Base-by-base conservation (phyloP, 805 yeast genomes). In the Suhomyces pyralidae region DNA sequence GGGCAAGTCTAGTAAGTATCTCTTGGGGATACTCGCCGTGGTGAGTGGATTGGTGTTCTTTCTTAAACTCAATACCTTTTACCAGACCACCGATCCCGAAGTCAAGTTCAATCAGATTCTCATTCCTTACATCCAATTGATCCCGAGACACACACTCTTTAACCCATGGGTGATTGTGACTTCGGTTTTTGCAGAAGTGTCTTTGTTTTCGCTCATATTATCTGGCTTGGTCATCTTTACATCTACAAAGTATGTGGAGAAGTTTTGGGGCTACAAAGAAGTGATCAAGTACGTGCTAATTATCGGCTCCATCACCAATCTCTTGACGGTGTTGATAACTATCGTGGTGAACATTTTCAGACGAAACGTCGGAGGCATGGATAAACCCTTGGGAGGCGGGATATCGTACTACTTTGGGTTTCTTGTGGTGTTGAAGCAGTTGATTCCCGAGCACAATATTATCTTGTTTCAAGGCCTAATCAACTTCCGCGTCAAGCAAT, bases 81-180 rank as follows among this genome's bases (percentile, higher is more conserved):
- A 60, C 15, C 30, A 22, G 28, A 19, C 48, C 22, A 43, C 48
- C 49, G 52, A 32, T 46, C 40, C 34, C 6, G 51, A 53, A 36
- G 25, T 61, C 44, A 43, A 43, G 19, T 72, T 76, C 53, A 71
- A 71, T 44, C 72, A 74, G 28, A 70, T 85, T 30, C 64, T 74
- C 17, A 78, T 83, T 6, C 90, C 88, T 1, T 70, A 70, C 38
- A 60, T 87, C 42, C 90, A 88, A 67, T 71, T 87, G 66, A 80
- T 87, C 5, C 92, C 93, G 10, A 67, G 76, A 24, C 71, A 76
- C 49, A 74, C 84, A 0, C 58, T 84, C 3, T 71, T 68, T 50
- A 73, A 82, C 55, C 91, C 91, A 5, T 83, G 88, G 86, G 86
- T 86, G 0, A 59, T 86, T 2, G 63, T 81, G 26, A 77, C 85